Conservation (phyloP, 2,329 filamentous ascomycete species). For the Periconia macrospinosa region DNA sequence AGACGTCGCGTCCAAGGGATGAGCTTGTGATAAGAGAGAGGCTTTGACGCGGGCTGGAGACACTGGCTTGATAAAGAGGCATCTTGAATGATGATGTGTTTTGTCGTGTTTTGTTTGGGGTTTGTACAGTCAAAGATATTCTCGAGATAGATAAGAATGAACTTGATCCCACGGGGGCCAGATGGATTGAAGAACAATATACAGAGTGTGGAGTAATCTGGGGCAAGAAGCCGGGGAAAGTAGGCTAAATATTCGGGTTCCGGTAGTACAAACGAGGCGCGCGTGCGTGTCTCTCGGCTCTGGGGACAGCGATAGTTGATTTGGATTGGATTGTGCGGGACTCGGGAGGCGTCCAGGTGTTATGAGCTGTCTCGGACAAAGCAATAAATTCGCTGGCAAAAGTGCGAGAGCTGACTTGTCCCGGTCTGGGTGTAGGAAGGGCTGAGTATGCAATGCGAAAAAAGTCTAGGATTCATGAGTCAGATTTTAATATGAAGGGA, state of each 20-base stretch:
- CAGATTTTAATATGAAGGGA: slow-evolving; percentile 38
- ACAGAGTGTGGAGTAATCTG: neutral
- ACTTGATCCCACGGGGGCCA: neutral
- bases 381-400: slow-evolving; percentile 33
- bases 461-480: slow-evolving; percentile 34
- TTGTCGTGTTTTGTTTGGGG: neutral
- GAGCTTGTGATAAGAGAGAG: slow-evolving; percentile 46
- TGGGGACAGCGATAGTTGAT: slow-evolving; percentile 5
- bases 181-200: neutral
- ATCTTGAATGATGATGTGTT: slow-evolving; percentile 19
- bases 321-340: slow-evolving; percentile 17
- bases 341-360: slow-evolving; percentile 17
- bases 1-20: slow-evolving; percentile 44
- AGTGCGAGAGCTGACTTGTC: slow-evolving; percentile 24
- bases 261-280: slow-evolving; percentile 7
- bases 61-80: slow-evolving; percentile 26
- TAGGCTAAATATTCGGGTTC: slow-evolving; percentile 22
- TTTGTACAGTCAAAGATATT: neutral
- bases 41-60: slow-evolving; percentile 42
- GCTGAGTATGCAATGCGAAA: slow-evolving; percentile 26
- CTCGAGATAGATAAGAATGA: neutral
- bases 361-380: slow-evolving; percentile 36
- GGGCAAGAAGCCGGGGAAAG: slow-evolving; percentile 15
- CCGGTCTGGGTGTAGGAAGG: slow-evolving; percentile 9
- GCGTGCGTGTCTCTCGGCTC: slow-evolving; percentile 11